Percentiles rank a stretch among this genome's conserved stretches.
phyloP scores from a whole-genome alignment of 345 rosid species.

The Lenwebbia sp. region DNA sequence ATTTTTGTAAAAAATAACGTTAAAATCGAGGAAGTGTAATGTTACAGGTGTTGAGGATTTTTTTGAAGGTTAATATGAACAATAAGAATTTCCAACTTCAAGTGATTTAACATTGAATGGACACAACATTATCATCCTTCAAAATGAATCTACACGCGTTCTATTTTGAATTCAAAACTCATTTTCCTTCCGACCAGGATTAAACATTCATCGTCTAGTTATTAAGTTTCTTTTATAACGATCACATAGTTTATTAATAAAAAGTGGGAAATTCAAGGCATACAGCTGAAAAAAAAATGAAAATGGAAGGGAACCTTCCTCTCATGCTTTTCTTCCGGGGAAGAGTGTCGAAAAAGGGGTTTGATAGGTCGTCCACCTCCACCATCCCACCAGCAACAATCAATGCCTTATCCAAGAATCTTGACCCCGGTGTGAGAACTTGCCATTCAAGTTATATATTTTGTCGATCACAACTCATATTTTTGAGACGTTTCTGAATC shows the following conservation, averaged over 20 bases:
- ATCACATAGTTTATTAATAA: no score
- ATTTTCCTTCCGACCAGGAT: not conserved
- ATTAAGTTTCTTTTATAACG: not conserved
- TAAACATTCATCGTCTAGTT: not conserved
- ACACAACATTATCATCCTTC: not conserved
- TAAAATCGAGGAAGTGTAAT: not conserved
- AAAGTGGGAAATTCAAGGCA: no score
- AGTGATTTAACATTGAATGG: not conserved
- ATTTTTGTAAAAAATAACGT: not conserved
- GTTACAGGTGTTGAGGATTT: not conserved
- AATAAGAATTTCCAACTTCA: not conserved
- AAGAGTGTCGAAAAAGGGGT: not conserved
- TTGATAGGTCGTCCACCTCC: not conserved
- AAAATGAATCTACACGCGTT: not conserved
- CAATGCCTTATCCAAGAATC: not conserved
- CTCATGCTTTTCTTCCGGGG: not conserved
- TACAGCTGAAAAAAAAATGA: no score
- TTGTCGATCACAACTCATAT: not conserved
- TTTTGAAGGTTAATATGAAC: not conserved
- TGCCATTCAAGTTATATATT: not conserved
- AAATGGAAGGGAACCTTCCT: not conserved
- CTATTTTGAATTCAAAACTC: not conserved
- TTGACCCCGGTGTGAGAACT: not conserved
- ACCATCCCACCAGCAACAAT: not conserved
- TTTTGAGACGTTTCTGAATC: fast-evolving